Base-by-base conservation (phyloP, 345 rosid species). In the thale cress (Arabidopsis thaliana) region DNA sequence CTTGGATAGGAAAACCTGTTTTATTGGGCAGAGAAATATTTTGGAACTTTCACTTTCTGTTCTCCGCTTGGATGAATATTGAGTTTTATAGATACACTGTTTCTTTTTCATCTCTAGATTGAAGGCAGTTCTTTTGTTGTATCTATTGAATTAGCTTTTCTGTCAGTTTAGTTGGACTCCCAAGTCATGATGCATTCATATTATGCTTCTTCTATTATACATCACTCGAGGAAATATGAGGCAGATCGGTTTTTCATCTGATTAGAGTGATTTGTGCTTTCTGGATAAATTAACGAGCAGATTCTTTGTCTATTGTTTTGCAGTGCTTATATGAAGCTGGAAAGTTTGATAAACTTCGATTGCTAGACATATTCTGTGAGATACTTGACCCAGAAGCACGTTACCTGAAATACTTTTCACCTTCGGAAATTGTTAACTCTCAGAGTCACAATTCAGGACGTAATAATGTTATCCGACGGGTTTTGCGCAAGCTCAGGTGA, bases 331-430 rank as follows among this genome's bases (percentile, higher is more conserved):
- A 79, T 79, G 97, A 86, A 85, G 88, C 81, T 65, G 97, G 83
- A 49, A 91, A 90, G 80, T 74, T 65, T 60, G 82, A 82, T 69
- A 83, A 84, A 64, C 71, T 91, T 73, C 83, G 75, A 70, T 77
- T 95, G 64, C 84, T 95, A 14, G 99, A 92, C 89, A 74, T 92
- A 44, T 80, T 88, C 45, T 90, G 95, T 41, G 99, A 95, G 80
- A 89, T 87, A 69, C 91, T 90, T 80, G 89, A 92, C 83, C 97
- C 93, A 37, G 86, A 84, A 53, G 80, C 82, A 36, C 82, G 64
- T 62, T 79, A 73, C 70, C 70, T 77, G 62, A 79, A 75, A 79
- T 77, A 52, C 64, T 68, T 78, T 64, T 79, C 76, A 56, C 76
- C 85, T 68, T 55, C 80, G 48, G 75, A 58, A 68, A 56, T 42